Evolutionary conservation across 2,329 filamentous ascomycete genomes (phyloP).

Genomic region (Huntiella bhutanensis): DNA sequence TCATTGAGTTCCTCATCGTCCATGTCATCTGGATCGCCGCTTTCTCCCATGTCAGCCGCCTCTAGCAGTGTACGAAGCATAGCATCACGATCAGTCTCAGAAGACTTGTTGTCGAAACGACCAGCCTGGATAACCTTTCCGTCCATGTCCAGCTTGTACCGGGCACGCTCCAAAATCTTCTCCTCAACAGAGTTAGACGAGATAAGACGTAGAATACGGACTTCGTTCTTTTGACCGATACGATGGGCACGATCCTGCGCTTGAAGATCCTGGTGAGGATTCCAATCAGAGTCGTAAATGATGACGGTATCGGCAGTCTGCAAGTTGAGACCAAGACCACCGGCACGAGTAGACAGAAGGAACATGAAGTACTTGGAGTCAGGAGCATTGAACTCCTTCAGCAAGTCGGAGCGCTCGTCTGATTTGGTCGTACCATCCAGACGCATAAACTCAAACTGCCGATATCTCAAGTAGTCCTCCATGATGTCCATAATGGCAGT

Average conservation of each 20-base stretch:
- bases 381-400: conserved; percentile 77
- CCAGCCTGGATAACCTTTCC: conserved; percentile 98
- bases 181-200: conserved; percentile 95
- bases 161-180: conserved; percentile 90
- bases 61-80: conserved; percentile 89
- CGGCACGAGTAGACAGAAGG: conserved; percentile 91
- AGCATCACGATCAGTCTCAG: conserved; percentile 92
- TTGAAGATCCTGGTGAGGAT: conserved; percentile 96
- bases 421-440: conserved; percentile 95
- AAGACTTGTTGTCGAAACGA: conserved; percentile 99
- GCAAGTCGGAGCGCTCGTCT: conserved; percentile 81
- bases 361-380: conserved; percentile 93
- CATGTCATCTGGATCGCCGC: conserved; percentile 80
- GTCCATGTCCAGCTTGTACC: conserved; percentile 98
- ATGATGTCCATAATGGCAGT: conserved; percentile 99
- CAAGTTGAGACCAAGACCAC: conserved; percentile 90
- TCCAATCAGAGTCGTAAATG: conserved; percentile 99
- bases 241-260: conserved; percentile 98
- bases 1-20: conserved; percentile 94
- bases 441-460: conserved; percentile 70
- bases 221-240: conserved; percentile 99
- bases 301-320: conserved; percentile 98
- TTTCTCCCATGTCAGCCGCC: conserved; percentile 50
- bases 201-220: conserved; percentile 86
- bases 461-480: conserved; percentile 86